Base-by-base conservation (phyloP, 768 basidiomycete species). In the Rickenella mellea region DNA sequence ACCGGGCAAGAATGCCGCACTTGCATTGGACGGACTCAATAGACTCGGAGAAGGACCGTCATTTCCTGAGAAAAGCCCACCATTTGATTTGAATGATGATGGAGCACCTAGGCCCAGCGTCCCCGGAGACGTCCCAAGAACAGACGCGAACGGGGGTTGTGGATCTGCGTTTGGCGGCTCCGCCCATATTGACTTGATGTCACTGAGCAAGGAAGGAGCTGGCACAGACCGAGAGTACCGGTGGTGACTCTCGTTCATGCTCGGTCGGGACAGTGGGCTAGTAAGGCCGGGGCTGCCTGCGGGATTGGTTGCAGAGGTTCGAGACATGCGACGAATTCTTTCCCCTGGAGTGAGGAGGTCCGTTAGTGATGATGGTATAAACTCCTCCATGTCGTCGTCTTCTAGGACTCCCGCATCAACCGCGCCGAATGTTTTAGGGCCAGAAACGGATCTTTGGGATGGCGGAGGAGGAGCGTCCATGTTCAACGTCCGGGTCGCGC, bases 311-410 rank as follows among this genome's bases (percentile, higher is more conserved):
- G 21, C 68, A 44, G 75, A 77, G n/a, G 78, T 80, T 39, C 88
- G 71, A 24, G 83, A 85, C 74, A 89, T 80, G 32, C 91, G 68
- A 25, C 93, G 69, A 25, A 76, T 83, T 48, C 82, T 73, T 62
- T 97, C 94, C 51, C 82, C 83, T 0, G 88, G 87, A 0, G 92
- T 94, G 36, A 98, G 67, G 6, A 98, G 69, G 46, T 97, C 93
- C 21, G 80, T 88, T 36, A 98, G 65, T 4, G 83, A 87, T 42
- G 85, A 80, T 0, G 94, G 94, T 24, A 98, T 58, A 57, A 97
- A 86, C 43, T 91, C 92, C 54, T 91, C 89, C 37, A 88, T 55
- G 50, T 92, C 87, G 33, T 80, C 88, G 38, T 83, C 84, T 15
- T 80, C 79, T 0, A 74, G 60, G 14, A 71, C 73, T 14, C 59